Conservation (phyloP, 352 stramenopile species). For the Pythium brachiatum region DNA sequence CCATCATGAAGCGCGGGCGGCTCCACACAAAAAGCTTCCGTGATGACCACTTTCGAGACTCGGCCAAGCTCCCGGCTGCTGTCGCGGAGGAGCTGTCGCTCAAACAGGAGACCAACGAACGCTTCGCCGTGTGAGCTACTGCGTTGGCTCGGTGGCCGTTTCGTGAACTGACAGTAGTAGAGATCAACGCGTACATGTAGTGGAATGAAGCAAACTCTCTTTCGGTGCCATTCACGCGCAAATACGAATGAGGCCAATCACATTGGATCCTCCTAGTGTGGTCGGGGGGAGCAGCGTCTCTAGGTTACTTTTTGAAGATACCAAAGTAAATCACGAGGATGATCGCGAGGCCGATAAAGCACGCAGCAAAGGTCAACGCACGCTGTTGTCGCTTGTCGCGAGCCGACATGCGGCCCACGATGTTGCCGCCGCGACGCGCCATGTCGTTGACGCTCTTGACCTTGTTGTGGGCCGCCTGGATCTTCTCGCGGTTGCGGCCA, state of each 20-base stretch:
- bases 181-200: neutral
- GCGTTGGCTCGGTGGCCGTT: neutral
- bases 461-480: slow-evolving; percentile 77
- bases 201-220: slow-evolving; percentile 6
- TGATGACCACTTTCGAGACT: neutral
- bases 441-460: slow-evolving; percentile 87
- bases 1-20: slow-evolving; percentile 39
- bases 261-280: neutral
- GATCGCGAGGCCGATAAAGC: slow-evolving; percentile 82
- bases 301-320: slow-evolving; percentile 82
- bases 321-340: slow-evolving; percentile 87
- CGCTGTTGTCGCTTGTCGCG: slow-evolving; percentile 78
- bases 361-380: slow-evolving; percentile 66
- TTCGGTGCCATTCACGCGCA: slow-evolving; percentile 2
- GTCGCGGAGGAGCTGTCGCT: slow-evolving; percentile 43
- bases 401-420: slow-evolving; percentile 82
- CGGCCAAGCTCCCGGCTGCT: neutral
- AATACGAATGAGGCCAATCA: neutral
- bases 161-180: neutral
- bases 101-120: slow-evolving; percentile 55
- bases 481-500: slow-evolving; percentile 82
- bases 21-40: slow-evolving; percentile 33
- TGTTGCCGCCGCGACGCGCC: slow-evolving; percentile 75
- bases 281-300: neutral
- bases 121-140: slow-evolving; percentile 52